Base-by-base conservation (phyloP, 257 asterid species). In the Solanum peruvianum region DNA sequence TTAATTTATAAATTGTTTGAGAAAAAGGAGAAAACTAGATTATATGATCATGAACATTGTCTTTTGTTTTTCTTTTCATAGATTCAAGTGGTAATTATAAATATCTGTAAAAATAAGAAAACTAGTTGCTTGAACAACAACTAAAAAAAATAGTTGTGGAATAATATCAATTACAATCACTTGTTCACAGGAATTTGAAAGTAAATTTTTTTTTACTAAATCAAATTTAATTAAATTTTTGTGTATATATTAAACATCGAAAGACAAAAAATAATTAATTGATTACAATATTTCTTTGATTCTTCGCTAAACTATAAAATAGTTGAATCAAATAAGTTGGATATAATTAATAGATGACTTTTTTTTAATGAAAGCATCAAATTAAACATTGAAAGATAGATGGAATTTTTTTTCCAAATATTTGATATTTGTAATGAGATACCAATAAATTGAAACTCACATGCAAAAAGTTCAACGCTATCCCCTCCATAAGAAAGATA, bases 161-260 rank as follows among this genome's bases (percentile, higher is more conserved):
- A 49, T 49, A 49, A 49, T 15, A 14, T 49, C 5, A 49, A 15
- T 49, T 5, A 49, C 58, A 49, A 49, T 14, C 58, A 14, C 15
- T 20, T 49, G 21, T 49, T 44, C 8, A 49, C 2, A 21, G 15
- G 21, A 49, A 49, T 15, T 14, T 8, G 7, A 13, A 47, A 49
- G 56, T 47, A 4, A 0, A 47, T 47, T 47, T 47, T 47, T 47
- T 0, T 0, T 4, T 18, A 0, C 0, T 0, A 47, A 47, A 5
- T 47, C 0, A 14, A 47, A 47, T 47, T 47, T 14, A 47, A 18
- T 47, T 18, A 1, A 14, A 14, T 6, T 47, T 47, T 18, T 13
- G 0, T 13, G 4, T 6, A 47, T 47, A 6, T 47, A 47, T 47
- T 47, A 16, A 47, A 6, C 8, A 47, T 3, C 5, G 0, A 47